A percentile compares a stretch with the other conserved stretches of the same genome.
These are phyloP conservation scores for Gliomastix tumulicola DNA, from an alignment of 2,329 filamentous ascomycete genomes.

Conservation along the genomic window DNA sequence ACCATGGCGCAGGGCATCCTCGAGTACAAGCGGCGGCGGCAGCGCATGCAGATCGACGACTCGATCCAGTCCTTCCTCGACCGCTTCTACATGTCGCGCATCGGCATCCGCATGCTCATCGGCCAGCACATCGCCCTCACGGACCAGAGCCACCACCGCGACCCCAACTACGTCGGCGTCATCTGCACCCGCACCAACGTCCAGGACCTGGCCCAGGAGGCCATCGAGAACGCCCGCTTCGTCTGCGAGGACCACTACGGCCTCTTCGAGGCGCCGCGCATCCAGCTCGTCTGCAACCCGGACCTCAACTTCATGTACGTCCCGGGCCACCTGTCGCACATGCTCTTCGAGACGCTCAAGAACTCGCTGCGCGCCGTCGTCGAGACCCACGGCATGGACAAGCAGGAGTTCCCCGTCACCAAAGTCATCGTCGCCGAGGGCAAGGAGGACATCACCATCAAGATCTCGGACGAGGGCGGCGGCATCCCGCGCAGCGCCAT, in stretches of 20 bases:
- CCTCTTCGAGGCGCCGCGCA: constrained; percentile 90
- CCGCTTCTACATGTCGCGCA: constrained; percentile 99
- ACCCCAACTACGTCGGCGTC: constrained; percentile 94
- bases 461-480: constrained; percentile 93
- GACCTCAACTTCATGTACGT: constrained; percentile 99
- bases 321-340: constrained; percentile 95
- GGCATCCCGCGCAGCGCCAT: constrained; percentile 91
- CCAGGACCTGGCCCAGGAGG: constrained; percentile 87
- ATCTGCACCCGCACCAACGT: constrained; percentile 99
- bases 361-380: constrained; percentile 97
- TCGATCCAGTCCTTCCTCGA: constrained; percentile 97
- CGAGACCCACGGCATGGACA: constrained; percentile 89
- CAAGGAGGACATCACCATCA: constrained; percentile 98
- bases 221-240: constrained; percentile 97
- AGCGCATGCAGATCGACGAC: constrained; percentile 97
- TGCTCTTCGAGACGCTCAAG: constrained; percentile 99
- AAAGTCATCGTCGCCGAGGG: constrained; percentile 98
- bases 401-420: constrained; percentile 91
- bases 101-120: constrained; percentile 98
- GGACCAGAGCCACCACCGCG: constrained; percentile 81
- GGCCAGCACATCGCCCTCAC: constrained; percentile 97
- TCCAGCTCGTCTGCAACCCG: constrained; percentile 92
- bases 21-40: constrained; percentile 93
- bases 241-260: constrained; percentile 99
- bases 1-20: constrained; percentile 97